Conservation (phyloP, 257 asterid species). For the Lycium ferocissimum region DNA sequence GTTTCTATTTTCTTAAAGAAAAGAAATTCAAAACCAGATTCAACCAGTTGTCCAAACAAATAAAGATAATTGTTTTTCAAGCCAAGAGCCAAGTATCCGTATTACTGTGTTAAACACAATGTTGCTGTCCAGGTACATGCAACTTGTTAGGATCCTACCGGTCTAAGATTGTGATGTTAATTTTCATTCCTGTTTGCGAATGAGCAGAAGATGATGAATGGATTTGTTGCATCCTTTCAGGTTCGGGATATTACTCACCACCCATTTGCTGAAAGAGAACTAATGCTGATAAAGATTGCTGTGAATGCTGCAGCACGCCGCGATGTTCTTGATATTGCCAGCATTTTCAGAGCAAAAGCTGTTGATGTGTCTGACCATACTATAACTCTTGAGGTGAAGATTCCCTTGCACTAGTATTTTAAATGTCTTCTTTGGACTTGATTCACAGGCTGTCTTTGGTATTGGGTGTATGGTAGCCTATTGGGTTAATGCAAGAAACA, state of each 20-base stretch:
- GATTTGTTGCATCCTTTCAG: slow-evolving; percentile 49
- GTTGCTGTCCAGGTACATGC: neutral
- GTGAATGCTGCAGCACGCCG: slow-evolving; percentile 93
- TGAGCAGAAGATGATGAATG: slow-evolving; percentile 32
- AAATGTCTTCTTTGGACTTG: neutral
- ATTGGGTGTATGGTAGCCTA: slow-evolving; percentile 10
- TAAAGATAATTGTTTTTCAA: neutral
- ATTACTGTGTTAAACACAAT: slow-evolving; percentile 3
- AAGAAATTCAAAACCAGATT: neutral
- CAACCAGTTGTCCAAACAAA: slow-evolving; percentile 12
- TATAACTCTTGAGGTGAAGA: slow-evolving; percentile 84
- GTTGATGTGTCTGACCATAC: slow-evolving; percentile 99
- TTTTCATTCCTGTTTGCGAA: slow-evolving; percentile 27
- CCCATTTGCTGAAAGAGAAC: slow-evolving; percentile 94
- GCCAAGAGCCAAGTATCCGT: neutral
- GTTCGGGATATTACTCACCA: slow-evolving; percentile 84
- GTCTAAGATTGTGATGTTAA: neutral
- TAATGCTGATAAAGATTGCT: slow-evolving; percentile 88
- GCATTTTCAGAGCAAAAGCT: slow-evolving; percentile 97
- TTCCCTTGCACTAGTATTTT: neutral
- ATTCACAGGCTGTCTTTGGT: neutral
- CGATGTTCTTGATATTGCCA: slow-evolving; percentile 93
- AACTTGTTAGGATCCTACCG: neutral
- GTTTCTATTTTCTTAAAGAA: neutral
- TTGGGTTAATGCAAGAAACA: slow-evolving; percentile 16